Evolutionary conservation across 306 rosid genomes (phyloP).

Genomic region (Calophaca sinica): DNA sequence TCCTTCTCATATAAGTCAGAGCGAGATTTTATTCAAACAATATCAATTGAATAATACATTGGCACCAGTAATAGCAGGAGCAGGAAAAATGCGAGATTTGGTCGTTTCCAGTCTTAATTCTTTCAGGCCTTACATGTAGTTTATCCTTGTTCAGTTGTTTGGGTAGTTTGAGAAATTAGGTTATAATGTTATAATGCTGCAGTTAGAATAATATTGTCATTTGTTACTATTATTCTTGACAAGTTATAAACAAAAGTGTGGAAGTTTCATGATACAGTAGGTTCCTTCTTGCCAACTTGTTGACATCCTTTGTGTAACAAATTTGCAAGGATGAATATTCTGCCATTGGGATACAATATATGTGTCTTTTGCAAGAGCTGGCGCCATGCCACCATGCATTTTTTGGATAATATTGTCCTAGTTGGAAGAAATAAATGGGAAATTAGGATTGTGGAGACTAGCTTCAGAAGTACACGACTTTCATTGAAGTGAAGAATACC

Average conservation of each 20-base stretch:
- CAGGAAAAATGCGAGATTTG: constrained; percentile 19
- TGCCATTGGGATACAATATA: background rate
- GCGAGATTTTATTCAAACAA: constrained; percentile 10
- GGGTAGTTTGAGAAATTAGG: constrained; percentile 19
- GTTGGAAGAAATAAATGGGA: background rate
- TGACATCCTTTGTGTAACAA: constrained; percentile 14
- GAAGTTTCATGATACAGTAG: background rate
- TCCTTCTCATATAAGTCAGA: background rate
- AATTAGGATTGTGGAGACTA: background rate
- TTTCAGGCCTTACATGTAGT: background rate
- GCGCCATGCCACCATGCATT: background rate
- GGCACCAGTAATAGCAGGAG: background rate
- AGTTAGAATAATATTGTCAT: background rate
- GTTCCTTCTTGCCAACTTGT: constrained; percentile 24
- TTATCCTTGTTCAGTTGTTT: constrained; percentile 4
- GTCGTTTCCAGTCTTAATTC: background rate
- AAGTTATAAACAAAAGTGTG: background rate
- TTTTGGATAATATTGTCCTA: background rate
- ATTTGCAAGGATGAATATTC: constrained; percentile 1
- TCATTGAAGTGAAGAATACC: background rate
- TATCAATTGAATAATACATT: background rate
- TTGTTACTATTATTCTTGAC: background rate
- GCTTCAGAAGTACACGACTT: too few relatives aligned
- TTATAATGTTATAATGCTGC: background rate
- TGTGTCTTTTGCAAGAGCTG: background rate